Evolutionary conservation across 2,329 filamentous ascomycete genomes (phyloP), one percentile per base, ranked within the genome.

Genomic region (Paramyrothecium sp.): DNA sequence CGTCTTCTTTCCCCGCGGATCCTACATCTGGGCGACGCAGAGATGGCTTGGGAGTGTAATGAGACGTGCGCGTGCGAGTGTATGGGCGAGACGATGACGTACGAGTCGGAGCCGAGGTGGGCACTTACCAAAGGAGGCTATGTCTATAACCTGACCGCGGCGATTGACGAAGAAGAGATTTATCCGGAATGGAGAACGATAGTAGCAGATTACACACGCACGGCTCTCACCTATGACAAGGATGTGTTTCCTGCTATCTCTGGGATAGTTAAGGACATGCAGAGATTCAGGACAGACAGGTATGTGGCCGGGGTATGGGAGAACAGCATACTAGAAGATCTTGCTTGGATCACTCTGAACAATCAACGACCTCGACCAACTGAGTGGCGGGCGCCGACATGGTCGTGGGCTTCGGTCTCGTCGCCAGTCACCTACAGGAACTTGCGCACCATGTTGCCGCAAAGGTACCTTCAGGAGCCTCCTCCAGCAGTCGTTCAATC

Each of bases 201-300:
- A 13, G 59, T 59, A 0, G 48, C 54, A 19, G 26, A 55, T 12
- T 61, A 62, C 19, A 59, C 59, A 2, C 44, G 11, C 1, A 17
- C 60, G 2, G 55, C 62, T 10, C 23, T 61, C 17, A 63, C 59
- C 12, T 20, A 56, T 7, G 53, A 62, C 16, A 30, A 7, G 1
- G 60, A 62, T 48, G 59, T 54, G 2, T 61, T 62, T 21, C 59
- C 59, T 1, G 60, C 60, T 0, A 22, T 62, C 2, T 60, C 60
- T 2, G 60, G 60, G 11, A n/a, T 41, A n/a, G 34, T n/a, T 41
- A 56, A 48, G 46, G 46, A 48, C 19, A 12, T 48, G 46, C 46
- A 48, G 19, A 13, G 46, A 19, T 48, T 12, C 46, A 12, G 46
- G 19, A 48, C 13, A n/a, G 46, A 48, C 21, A 13, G 19, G 46